A percentile compares a stretch with the other conserved stretches of the same genome.
Conservation (phyloP, 2,329 filamentous ascomycete genomes). For the Alternaria sp. region DNA sequence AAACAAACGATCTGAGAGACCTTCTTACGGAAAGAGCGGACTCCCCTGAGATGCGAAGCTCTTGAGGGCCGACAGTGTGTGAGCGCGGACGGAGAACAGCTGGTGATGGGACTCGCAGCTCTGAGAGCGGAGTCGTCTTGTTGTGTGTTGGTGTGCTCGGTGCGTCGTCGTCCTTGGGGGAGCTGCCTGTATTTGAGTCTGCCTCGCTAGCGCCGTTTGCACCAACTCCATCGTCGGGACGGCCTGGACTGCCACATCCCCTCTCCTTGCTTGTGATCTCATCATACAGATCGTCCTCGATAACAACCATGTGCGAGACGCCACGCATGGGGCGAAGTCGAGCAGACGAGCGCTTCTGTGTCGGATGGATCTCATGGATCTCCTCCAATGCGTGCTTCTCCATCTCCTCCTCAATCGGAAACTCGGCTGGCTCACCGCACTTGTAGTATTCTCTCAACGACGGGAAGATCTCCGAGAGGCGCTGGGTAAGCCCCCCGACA, state of each 20-base stretch:
- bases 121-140: conserved; percentile 19
- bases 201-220: conserved; percentile 16
- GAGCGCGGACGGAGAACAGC: conserved; percentile 32
- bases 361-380: conserved; percentile 39
- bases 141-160: conserved; percentile 20
- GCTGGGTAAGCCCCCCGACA: conserved; percentile 53
- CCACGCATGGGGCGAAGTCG: conserved; percentile 44
- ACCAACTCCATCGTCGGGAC: conserved; percentile 9
- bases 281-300: conserved; percentile 44
- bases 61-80: conserved; percentile 24
- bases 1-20: conserved; percentile 35
- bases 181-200: conserved; percentile 13
- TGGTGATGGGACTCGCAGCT: conserved; percentile 37
- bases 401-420: conserved; percentile 45
- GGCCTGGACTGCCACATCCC: conserved; percentile 6
- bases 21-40: conserved; percentile 32
- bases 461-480: conserved; percentile 55
- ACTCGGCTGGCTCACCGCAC: conserved; percentile 41
- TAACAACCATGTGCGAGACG: conserved; percentile 37
- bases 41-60: conserved; percentile 24
- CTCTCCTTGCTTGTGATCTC: conserved; percentile 37
- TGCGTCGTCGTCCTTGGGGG: conserved; percentile 9
- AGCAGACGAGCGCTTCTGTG: conserved; percentile 43
- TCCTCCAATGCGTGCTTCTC: conserved; percentile 46
- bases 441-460: conserved; percentile 51